Base-by-base conservation (phyloP, 345 rosid genomes). In the Salix brachista region DNA sequence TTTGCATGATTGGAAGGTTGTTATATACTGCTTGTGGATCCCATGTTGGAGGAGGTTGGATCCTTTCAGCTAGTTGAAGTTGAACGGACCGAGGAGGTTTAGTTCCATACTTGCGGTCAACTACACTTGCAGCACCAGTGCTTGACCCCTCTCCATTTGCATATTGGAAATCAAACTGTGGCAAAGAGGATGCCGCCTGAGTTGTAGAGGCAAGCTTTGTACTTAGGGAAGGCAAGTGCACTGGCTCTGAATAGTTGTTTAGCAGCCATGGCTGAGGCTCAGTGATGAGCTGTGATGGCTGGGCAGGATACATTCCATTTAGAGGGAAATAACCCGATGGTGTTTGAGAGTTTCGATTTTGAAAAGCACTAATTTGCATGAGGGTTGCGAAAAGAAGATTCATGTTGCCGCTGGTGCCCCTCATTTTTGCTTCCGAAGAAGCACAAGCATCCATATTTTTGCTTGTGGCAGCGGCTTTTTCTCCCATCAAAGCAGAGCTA, bases 251-350 rank as follows among this genome's bases (percentile, higher is more conserved):
- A 16, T 58, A 18, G 3, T 62, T 50, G 36, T 23, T 70, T 50
- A 16, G 74, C 36, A 70, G 25, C 70, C 67, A 41, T 42, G 73
- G 23, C n/a, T 42, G 72, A 2, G 73, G 34, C 16, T 4, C 50
- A 1, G 19, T 30, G 69, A 23, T 54, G 73, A 41, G 39, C 36
- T 73, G 65, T 16, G 67, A 25, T 69, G 71, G 28, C 21, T 41
- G 17, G 21, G 6, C 19, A 28, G 52, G 5, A 23, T 32, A 11
- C 58, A 79, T 67, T 26, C 74, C 75, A 9, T 67, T 36, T 19
- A 48, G 32, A 42, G 83, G 80, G 60, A n/a, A 81, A 34, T 76
- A 61, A 39, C 79, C 76, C 44, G 80, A 46, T 37, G 77, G 66
- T 58, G 74, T 21, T 12, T 6, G 17, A 4, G 42, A 17, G 37